A percentile compares a stretch with the other conserved stretches of the same genome.
phyloP scores from a whole-genome alignment of 805 yeast genomes.

The Ogataea polymorpha region DNA sequence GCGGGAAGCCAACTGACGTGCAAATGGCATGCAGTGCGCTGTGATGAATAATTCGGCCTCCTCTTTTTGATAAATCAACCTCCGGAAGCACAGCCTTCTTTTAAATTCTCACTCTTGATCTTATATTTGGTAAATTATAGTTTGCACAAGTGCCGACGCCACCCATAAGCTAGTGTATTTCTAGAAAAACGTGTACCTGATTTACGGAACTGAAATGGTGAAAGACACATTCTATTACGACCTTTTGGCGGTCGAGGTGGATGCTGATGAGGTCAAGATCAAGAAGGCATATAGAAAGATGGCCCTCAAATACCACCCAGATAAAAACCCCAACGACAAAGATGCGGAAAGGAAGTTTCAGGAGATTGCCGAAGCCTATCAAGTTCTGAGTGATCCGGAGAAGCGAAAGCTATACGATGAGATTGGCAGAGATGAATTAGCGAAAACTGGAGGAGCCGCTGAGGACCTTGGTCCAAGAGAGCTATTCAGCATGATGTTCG shows the following conservation, averaged over 20 bases:
- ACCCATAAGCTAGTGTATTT: too few species aligned
- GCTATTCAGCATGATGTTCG: constrained; percentile 70
- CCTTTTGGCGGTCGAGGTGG: constrained; percentile 50
- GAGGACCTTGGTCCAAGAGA: constrained; percentile 72
- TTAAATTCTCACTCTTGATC: not conserved
- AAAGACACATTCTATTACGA: constrained; percentile 76
- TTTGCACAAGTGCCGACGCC: not conserved
- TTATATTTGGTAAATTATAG: not conserved
- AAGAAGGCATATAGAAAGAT: constrained; percentile 78
- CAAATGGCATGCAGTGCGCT: not conserved
- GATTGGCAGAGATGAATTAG: constrained; percentile 61
- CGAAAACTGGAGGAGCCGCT: constrained; percentile 48
- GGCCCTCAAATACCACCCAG: constrained; percentile 77
- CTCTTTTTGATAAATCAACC: not conserved
- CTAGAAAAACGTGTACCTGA: too few species aligned
- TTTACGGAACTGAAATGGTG: constrained; percentile 46
- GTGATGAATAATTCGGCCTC: not conserved
- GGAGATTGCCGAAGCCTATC: constrained; percentile 67
- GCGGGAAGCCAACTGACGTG: not conserved
- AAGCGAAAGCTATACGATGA: constrained; percentile 69
- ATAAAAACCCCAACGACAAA: constrained; percentile 75
- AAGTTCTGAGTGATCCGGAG: constrained; percentile 64
- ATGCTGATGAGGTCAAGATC: constrained; percentile 64
- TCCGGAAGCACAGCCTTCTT: not conserved
- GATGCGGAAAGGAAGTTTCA: constrained; percentile 71